Percentiles rank a stretch among this genome's conserved stretches.
These are phyloP conservation scores for Magnolia changhungtana DNA, from an alignment of 164 flowering plant species.

Conservation along the genomic window DNA sequence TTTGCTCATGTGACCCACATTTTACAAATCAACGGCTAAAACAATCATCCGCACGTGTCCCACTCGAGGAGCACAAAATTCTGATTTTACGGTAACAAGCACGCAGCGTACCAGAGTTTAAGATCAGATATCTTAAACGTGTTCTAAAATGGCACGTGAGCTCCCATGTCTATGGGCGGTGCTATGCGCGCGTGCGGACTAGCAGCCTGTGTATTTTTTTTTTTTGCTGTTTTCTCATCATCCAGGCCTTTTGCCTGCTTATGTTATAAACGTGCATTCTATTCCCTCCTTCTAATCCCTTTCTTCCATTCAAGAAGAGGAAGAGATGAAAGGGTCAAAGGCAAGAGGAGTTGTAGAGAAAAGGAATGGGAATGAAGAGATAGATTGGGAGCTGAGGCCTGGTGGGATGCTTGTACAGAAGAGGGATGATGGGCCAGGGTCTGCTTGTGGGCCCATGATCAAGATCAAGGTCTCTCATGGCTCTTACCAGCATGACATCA, in stretches of 20 bases:
- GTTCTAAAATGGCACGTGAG: too few relatives aligned
- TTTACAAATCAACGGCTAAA: too few relatives aligned
- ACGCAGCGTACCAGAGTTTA: too few relatives aligned
- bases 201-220: neutral
- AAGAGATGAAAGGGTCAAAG: constrained; percentile 7
- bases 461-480: constrained; percentile 56
- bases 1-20: too few relatives aligned
- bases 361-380: constrained; percentile 23
- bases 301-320: neutral
- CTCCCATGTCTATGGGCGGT: too few relatives aligned
- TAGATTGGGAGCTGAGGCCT: constrained; percentile 49
- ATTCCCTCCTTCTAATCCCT: neutral
- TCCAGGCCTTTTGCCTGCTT: neutral
- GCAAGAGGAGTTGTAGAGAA: constrained; percentile 1
- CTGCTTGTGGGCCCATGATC: constrained; percentile 35
- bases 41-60: too few relatives aligned
- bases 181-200: too few relatives aligned
- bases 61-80: too few relatives aligned
- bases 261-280: too few relatives aligned
- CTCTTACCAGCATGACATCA: constrained; percentile 37
- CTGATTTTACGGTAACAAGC: too few relatives aligned
- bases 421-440: constrained; percentile 27
- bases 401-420: constrained; percentile 57
- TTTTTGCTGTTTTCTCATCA: neutral
- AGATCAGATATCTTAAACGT: too few relatives aligned